Conservation (phyloP, 805 yeast species). For the Lipomyces starkeyi region DNA sequence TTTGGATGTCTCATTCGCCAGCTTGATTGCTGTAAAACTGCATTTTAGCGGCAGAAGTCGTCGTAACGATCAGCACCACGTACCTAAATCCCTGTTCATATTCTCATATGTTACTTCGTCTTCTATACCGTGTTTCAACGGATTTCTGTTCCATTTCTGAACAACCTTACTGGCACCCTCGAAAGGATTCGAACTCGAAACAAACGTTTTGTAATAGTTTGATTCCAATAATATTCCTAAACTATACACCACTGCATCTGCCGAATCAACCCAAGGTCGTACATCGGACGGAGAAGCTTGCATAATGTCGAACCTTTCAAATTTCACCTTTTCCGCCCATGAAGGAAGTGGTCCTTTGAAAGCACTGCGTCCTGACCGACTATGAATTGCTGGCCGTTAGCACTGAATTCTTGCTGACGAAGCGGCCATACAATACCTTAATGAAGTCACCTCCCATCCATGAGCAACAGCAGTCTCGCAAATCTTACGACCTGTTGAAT, state of each 20-base stretch:
- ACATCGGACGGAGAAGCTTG: slow-evolving; percentile 19
- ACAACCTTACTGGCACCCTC: slow-evolving; percentile 25
- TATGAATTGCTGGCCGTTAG: background rate
- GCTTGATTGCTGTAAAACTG: slow-evolving; percentile 17
- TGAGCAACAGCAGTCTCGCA: slow-evolving; percentile 35
- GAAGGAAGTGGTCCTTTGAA: slow-evolving; percentile 8
- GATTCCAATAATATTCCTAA: slow-evolving; percentile 33
- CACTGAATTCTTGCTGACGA: background rate
- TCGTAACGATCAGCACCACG: background rate
- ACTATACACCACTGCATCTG: slow-evolving; percentile 33
- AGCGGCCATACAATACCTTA: slow-evolving; percentile 19
- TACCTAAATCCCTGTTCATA: slow-evolving; percentile 34
- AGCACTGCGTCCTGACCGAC: slow-evolving; percentile 29
- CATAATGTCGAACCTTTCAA: slow-evolving; percentile 22
- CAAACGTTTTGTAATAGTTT: slow-evolving; percentile 32
- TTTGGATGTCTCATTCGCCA: slow-evolving; percentile 24
- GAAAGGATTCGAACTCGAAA: slow-evolving; percentile 21
- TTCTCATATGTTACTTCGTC: slow-evolving; percentile 26
- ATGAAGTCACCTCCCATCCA: slow-evolving; percentile 34
- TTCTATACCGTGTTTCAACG: slow-evolving; percentile 28
- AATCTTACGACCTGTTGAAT: slow-evolving; percentile 24
- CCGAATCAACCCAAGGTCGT: slow-evolving; percentile 13
- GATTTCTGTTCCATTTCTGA: slow-evolving; percentile 32
- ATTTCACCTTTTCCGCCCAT: slow-evolving; percentile 28
- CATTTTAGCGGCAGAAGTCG: background rate